Percentiles rank a stretch among this genome's conserved stretches.
Evolutionary conservation across 2,329 filamentous ascomycete genomes (phyloP).

Genomic region (Aspergillus pseudotamarii): DNA sequence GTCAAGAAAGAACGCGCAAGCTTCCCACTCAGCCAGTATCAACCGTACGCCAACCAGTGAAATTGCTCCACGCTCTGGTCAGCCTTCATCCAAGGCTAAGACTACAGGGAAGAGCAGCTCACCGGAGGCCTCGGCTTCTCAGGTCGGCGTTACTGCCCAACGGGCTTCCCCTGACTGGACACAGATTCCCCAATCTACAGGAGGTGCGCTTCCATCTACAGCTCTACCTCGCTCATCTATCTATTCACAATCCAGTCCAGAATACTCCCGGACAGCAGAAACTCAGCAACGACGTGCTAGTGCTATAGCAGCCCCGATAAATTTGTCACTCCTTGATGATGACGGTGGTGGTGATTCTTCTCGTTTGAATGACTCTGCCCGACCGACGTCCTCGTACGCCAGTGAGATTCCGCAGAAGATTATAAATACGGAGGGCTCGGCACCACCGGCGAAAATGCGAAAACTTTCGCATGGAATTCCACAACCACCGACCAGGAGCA

Average conservation of each 20-base stretch:
- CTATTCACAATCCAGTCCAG: constrained; percentile 58
- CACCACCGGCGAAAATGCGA: constrained; percentile 42
- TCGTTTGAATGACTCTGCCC: constrained; percentile 23
- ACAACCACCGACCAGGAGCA: constrained; percentile 33
- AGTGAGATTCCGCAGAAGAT: constrained; percentile 32
- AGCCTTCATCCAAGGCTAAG: constrained; percentile 34
- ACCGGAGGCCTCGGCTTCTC: constrained; percentile 36
- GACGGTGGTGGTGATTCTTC: constrained; percentile 54
- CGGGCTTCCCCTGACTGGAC: constrained; percentile 41
- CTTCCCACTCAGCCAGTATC: constrained; percentile 32
- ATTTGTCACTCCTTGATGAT: constrained; percentile 59
- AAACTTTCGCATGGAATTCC: constrained; percentile 37
- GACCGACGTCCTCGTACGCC: constrained; percentile 23
- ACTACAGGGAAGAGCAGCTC: constrained; percentile 37
- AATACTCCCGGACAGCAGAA: constrained; percentile 47
- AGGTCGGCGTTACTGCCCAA: constrained; percentile 29
- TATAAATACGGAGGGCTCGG: constrained; percentile 32
- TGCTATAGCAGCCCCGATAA: constrained; percentile 52
- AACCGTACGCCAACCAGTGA: constrained; percentile 37
- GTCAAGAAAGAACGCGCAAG: constrained; percentile 69
- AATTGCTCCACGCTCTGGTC: constrained; percentile 29
- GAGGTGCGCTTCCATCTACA: constrained; percentile 19
- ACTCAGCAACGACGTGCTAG: constrained; percentile 38
- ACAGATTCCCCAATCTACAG: constrained; percentile 32
- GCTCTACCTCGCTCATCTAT: constrained; percentile 36